Evolutionary conservation across 805 yeast species (phyloP).

Genomic region (Kodamaea leandrae): DNA sequence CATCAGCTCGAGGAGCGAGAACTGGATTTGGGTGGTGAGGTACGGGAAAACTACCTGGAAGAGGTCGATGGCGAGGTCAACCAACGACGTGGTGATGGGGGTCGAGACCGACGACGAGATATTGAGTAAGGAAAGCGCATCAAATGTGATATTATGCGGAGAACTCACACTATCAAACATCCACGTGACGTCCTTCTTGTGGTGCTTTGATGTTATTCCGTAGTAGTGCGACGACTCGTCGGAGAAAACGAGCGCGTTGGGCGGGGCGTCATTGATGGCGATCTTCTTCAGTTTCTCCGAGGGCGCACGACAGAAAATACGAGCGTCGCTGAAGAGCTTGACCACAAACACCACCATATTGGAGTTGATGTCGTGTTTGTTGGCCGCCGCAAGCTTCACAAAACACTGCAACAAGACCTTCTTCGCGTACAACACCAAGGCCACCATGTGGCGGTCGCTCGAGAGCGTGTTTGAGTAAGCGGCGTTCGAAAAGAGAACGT

Average conservation of each 20-base stretch:
- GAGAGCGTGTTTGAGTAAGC: constrained; percentile 19
- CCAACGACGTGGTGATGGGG: constrained; percentile 38
- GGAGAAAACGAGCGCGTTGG: neutral
- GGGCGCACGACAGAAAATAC: constrained; percentile 19
- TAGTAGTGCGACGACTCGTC: neutral
- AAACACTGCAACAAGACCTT: constrained; percentile 37
- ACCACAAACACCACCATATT: constrained; percentile 40
- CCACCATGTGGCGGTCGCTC: constrained; percentile 26
- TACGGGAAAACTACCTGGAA: constrained; percentile 69
- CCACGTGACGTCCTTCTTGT: too few species aligned
- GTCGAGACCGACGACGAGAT: constrained; percentile 17
- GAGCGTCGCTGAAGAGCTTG: constrained; percentile 37
- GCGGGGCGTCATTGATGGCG: neutral
- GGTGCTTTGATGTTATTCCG: too few species aligned
- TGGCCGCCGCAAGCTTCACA: constrained; percentile 27
- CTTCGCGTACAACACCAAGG: constrained; percentile 36
- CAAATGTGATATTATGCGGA: constrained; percentile 29
- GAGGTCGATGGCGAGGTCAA: constrained; percentile 78
- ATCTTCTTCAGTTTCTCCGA: neutral
- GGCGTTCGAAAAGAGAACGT: constrained; percentile 28
- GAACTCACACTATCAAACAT: too few species aligned
- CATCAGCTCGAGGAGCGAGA: constrained; percentile 80
- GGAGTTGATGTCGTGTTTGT: constrained; percentile 41
- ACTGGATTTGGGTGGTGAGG: constrained; percentile 75
- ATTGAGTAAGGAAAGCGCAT: constrained; percentile 28